Evolutionary conservation across 2,329 filamentous ascomycete genomes (phyloP), one percentile per base, ranked within the genome.

Genomic region (Cercospora beticola): DNA sequence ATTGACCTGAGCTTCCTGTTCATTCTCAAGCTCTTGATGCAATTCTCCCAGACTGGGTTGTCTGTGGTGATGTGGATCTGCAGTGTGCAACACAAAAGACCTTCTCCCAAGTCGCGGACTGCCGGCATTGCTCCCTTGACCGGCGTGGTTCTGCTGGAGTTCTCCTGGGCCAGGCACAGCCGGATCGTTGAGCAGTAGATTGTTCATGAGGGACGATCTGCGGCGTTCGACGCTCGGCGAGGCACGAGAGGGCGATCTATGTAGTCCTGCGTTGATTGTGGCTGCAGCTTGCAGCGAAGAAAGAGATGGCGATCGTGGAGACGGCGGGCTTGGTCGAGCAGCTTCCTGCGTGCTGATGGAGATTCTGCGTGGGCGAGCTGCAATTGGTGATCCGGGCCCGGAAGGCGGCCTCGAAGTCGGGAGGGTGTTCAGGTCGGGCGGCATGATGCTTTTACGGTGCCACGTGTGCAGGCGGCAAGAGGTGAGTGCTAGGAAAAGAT

Each of bases 1-100:
- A 76, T 94, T 94, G 71, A 93, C 91, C 80, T 93, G 90, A 26
- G 88, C 89, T 76, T 93, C 91, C 77, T 93, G 90, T 80, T 93
- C 91, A 64, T 89, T 90, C 78, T 93, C 91, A 1, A 93, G 83
- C 79, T 93, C 90, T 77, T 93, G 91, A 73, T 93, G 90, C 52
- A 93, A 86, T 79, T 93, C 90, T 18, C 91, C 91, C 70, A 93
- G 79, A 76, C 90, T 93, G 2, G 90, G 90, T 0, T 89, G 82
- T 60, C 91, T 85, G 72, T 88, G 86, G 75, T 91, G 85, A 26
- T 75, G 71, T 16, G 88, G 86, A 72, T 89, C 87, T 36, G 66
- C 82, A 76, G 68, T 79, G 80, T 67, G 82, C 83, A 52, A 84
- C 83, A 73, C 84, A 85, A 75, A 71, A 12, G 74, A 74, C 23